Percentiles rank a stretch among this genome's conserved stretches.
phyloP scores from a whole-genome alignment of 2,329 filamentous ascomycete species.

The Teratosphaeria zuluensis region DNA sequence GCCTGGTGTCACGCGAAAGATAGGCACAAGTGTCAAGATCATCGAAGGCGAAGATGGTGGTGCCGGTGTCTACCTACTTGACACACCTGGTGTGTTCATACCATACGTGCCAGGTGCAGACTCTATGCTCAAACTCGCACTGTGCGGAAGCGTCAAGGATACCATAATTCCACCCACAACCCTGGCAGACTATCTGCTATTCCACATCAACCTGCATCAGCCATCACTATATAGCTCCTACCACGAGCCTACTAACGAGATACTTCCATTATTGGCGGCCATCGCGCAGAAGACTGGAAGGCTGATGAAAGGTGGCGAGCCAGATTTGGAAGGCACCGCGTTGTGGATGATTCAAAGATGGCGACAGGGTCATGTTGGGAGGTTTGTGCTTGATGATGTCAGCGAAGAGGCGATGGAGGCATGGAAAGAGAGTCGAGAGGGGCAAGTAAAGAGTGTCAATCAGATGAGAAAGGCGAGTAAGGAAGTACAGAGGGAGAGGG shows the following conservation, averaged over 20 bases:
- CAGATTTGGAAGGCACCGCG: slow-evolving; percentile 63
- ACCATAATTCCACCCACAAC: slow-evolving; percentile 68
- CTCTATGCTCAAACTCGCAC: slow-evolving; percentile 88
- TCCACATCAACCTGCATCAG: slow-evolving; percentile 63
- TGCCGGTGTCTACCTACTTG: slow-evolving; percentile 68
- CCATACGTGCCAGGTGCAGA: slow-evolving; percentile 79
- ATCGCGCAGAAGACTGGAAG: slow-evolving; percentile 69
- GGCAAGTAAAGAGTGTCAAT: slow-evolving; percentile 48
- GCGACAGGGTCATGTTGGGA: slow-evolving; percentile 65
- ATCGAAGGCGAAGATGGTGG: slow-evolving; percentile 45
- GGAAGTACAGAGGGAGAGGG: slow-evolving; percentile 29
- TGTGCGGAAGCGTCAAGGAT: slow-evolving; percentile 86
- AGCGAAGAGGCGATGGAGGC: slow-evolving; percentile 49
- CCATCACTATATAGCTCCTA: slow-evolving; percentile 51
- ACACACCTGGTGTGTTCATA: slow-evolving; percentile 92
- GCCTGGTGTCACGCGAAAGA: slow-evolving; percentile 80
- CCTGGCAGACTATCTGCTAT: slow-evolving; percentile 84
- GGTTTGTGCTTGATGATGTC: slow-evolving; percentile 71
- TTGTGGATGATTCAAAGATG: slow-evolving; percentile 74
- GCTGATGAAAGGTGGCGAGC: slow-evolving; percentile 60
- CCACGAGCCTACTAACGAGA: slow-evolving; percentile 69
- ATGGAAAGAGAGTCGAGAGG: slow-evolving; percentile 31
- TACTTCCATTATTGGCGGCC: slow-evolving; percentile 59
- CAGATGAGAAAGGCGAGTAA: slow-evolving; percentile 61
- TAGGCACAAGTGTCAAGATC: slow-evolving; percentile 70